Evolutionary conservation across 2,329 filamentous ascomycete genomes (phyloP).

Genomic region (Orbilia blumenaviensis): DNA sequence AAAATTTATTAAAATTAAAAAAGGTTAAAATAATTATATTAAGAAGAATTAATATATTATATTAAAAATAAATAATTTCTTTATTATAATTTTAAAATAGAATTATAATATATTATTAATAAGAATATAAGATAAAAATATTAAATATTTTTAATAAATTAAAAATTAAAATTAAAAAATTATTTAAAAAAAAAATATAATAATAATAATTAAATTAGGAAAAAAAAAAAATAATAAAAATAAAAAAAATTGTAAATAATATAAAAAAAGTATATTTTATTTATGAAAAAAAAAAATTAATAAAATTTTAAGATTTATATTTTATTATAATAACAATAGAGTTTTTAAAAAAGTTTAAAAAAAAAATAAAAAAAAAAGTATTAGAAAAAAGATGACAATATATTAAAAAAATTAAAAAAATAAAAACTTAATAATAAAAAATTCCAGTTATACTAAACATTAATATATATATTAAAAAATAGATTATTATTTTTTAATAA

Average conservation of each 20-base stretch:
- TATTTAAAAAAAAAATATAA: no score
- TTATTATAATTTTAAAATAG: conserved; percentile 2
- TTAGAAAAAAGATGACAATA: not conserved
- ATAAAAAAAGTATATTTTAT: not conserved
- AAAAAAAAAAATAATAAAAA: not conserved
- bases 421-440: not conserved
- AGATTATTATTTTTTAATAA: not conserved
- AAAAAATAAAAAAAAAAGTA: not conserved
- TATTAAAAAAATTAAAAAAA: not conserved
- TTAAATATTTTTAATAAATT: not conserved
- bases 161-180: not conserved
- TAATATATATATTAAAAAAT: not conserved
- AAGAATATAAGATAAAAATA: not conserved
- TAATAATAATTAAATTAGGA: not conserved
- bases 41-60: not conserved
- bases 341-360: not conserved
- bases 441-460: not conserved
- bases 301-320: not conserved
- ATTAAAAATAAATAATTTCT: not conserved
- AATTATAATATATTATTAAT: not conserved
- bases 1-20: not conserved
- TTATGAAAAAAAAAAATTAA: not conserved
- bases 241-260: not conserved
- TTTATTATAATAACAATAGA: not conserved
- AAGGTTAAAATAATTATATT: not conserved